Conservation (phyloP, 495 filamentous ascomycete genomes). For the Podospora pseudocomata region DNA sequence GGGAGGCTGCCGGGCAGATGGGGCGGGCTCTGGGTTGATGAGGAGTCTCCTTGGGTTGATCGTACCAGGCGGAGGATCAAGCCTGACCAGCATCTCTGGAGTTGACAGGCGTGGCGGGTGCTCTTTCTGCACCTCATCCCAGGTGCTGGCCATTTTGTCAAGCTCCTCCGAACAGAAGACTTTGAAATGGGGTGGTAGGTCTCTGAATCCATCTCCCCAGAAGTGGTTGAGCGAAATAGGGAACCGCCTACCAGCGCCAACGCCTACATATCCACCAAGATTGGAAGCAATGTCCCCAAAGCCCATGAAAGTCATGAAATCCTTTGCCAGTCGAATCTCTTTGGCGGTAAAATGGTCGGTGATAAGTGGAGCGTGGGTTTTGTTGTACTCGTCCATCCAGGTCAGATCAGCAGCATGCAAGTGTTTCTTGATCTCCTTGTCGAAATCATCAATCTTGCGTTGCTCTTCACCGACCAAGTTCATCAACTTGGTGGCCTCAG, state of each 20-base stretch:
- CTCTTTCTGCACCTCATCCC: neutral
- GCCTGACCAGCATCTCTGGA: constrained; percentile 16
- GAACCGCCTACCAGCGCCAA: neutral
- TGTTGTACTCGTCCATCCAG: neutral
- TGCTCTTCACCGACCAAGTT: neutral
- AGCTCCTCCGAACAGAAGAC: neutral
- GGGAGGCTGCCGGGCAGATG: neutral
- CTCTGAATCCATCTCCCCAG: neutral
- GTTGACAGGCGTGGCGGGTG: constrained; percentile 4
- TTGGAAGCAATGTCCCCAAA: neutral
- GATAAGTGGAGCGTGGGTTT: neutral
- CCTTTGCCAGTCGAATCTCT: neutral
- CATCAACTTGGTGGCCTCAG: neutral
- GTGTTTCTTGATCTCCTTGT: neutral
- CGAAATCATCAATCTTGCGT: neutral
- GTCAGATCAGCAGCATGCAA: neutral
- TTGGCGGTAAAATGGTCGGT: neutral
- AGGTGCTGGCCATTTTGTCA: neutral
- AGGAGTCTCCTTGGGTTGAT: constrained; percentile 12
- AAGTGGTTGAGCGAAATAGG: neutral
- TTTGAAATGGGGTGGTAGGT: neutral
- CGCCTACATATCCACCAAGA: neutral
- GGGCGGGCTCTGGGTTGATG: neutral
- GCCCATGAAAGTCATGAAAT: neutral
- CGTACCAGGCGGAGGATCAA: constrained; percentile 18